Conservation (phyloP, 352 stramenopile species). For the Stramenopiles sp. region DNA sequence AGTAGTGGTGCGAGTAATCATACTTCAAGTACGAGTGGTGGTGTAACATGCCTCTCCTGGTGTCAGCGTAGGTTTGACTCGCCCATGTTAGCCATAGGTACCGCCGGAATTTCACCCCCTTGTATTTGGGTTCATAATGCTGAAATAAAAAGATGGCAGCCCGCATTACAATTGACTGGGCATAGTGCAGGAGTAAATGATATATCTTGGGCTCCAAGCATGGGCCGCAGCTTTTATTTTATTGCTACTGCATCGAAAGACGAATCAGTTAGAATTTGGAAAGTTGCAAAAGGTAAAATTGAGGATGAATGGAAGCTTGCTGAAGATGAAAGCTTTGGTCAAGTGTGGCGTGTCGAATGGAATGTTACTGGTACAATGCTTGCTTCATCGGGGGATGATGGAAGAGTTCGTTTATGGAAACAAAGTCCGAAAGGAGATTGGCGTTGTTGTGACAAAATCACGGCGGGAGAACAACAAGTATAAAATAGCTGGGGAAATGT, state of each 20-base stretch:
- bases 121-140: conserved; percentile 54
- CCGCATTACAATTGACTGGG: conserved; percentile 32
- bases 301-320: background rate
- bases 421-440: conserved; percentile 52
- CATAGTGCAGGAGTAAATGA: conserved; percentile 56
- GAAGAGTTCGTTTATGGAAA: conserved; percentile 73
- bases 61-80: conserved; percentile 64
- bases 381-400: conserved; percentile 55
- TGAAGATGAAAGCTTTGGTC: conserved; percentile 16
- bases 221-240: conserved; percentile 52
- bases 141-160: conserved; percentile 34
- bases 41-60: conserved; percentile 41
- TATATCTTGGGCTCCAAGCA: conserved; percentile 74
- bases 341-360: conserved; percentile 78
- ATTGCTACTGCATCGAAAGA: conserved; percentile 61
- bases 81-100: conserved; percentile 61
- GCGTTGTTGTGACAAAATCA: no score
- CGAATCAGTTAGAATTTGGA: conserved; percentile 37
- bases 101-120: conserved; percentile 25
- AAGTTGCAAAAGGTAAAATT: conserved; percentile 25
- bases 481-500: no score
- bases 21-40: no score
- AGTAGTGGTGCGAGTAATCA: no score
- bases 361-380: conserved; percentile 80
- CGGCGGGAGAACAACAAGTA: no score